Percentiles rank a stretch among this genome's conserved stretches.
Evolutionary conservation across 768 basidiomycete genomes (phyloP).

Genomic region (Porphyrellus cyaneotinctus): DNA sequence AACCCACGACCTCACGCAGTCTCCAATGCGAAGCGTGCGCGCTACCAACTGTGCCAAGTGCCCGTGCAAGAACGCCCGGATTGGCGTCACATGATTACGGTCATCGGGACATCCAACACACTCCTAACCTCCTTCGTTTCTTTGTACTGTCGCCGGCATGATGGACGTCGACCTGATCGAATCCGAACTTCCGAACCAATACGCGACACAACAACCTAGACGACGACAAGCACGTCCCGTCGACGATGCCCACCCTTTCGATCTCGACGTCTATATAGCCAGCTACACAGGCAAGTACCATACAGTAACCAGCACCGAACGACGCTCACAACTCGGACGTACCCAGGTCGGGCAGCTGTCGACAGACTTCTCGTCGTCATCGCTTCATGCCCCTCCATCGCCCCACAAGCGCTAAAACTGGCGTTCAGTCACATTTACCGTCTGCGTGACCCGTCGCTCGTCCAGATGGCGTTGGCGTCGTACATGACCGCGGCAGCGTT

Average conservation of each 20-base stretch:
- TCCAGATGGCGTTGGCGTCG: constrained; percentile 45
- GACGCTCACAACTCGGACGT: neutral
- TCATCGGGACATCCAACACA: neutral
- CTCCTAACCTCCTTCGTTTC: neutral
- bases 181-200: constrained; percentile 19
- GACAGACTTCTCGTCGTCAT: constrained; percentile 71
- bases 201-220: constrained; percentile 7
- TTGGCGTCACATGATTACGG: neutral
- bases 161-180: constrained; percentile 32
- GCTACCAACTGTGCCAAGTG: constrained; percentile 44
- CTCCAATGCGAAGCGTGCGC: constrained; percentile 51
- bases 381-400: constrained; percentile 59
- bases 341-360: constrained; percentile 68
- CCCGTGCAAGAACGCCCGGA: neutral
- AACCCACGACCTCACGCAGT: constrained; percentile 57
- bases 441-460: constrained; percentile 65
- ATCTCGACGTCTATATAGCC: constrained; percentile 75
- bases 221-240: constrained; percentile 41
- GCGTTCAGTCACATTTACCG: constrained; percentile 61
- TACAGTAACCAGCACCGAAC: neutral
- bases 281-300: constrained; percentile 61
- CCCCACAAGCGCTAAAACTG: constrained; percentile 65
- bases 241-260: constrained; percentile 82
- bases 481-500: constrained; percentile 47
- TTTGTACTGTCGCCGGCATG: constrained; percentile 4